Evolutionary conservation across 441 rosid species (phyloP).

Genomic region (Macaranga tanarius): DNA sequence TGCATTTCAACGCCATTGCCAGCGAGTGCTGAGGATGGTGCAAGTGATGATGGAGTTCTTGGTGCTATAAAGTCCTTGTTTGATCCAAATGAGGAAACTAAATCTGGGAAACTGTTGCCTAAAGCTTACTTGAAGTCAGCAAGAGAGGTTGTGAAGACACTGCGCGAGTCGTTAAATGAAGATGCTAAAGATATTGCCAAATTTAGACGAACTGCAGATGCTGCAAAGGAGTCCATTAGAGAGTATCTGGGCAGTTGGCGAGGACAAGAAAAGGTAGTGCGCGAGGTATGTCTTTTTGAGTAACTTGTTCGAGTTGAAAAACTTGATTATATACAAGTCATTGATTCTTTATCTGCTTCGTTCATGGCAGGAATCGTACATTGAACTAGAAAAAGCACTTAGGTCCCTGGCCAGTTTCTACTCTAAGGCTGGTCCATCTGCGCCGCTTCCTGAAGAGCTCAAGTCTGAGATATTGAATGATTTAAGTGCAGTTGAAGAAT

Average conservation of each 20-base stretch:
- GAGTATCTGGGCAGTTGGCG: constrained; percentile 75
- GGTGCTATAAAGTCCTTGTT: constrained; percentile 66
- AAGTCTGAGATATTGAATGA: constrained; percentile 57
- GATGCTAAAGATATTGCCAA: constrained; percentile 62
- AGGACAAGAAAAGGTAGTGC: constrained; percentile 53
- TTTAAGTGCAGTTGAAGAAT: constrained; percentile 65
- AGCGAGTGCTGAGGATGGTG: constrained; percentile 47
- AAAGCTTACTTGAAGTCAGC: constrained; percentile 86
- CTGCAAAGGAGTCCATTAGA: constrained; percentile 82
- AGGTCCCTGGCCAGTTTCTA: constrained; percentile 69
- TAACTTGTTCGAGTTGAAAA: not conserved
- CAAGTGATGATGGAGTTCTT: constrained; percentile 49
- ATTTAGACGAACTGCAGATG: constrained; percentile 79
- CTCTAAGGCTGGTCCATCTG: constrained; percentile 87
- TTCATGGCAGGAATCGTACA: constrained; percentile 64
- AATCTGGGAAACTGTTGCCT: constrained; percentile 70
- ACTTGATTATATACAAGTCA: not conserved
- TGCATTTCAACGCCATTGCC: constrained; percentile 33
- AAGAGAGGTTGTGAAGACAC: constrained; percentile 69
- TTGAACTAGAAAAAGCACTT: constrained; percentile 69
- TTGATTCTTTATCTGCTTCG: constrained; percentile 1
- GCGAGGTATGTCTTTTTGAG: constrained; percentile 41
- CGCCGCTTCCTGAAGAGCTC: constrained; percentile 65
- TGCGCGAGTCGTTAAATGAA: constrained; percentile 74
- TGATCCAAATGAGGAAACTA: constrained; percentile 74